Percentiles rank a stretch among this genome's conserved stretches.
phyloP scores from a whole-genome alignment of 139 green algal genomes.

The Gonium pectorale region DNA sequence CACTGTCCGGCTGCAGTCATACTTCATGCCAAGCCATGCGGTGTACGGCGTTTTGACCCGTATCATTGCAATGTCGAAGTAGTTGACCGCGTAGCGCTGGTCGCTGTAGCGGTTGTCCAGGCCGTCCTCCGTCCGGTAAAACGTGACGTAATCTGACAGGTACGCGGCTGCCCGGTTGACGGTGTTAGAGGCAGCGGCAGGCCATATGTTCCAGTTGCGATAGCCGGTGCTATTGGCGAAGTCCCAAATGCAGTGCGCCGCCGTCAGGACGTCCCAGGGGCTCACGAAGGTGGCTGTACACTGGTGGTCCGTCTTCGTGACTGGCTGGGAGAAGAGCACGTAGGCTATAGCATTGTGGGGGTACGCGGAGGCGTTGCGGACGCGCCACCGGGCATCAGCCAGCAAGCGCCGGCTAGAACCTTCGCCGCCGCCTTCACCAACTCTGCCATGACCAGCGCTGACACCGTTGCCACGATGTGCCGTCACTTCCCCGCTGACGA shows the following conservation, averaged over 20 bases:
- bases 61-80: slow-evolving; percentile 55
- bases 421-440: neutral
- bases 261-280: slow-evolving; percentile 49
- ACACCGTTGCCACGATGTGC: neutral
- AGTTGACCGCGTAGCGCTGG: slow-evolving; percentile 45
- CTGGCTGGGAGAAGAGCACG: neutral
- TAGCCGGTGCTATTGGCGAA: slow-evolving; percentile 40
- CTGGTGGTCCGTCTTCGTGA: neutral
- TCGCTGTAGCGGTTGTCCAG: slow-evolving; percentile 13
- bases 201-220: slow-evolving; percentile 12
- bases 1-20: slow-evolving; percentile 39
- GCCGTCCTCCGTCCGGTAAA: slow-evolving; percentile 31
- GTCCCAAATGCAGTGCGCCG: slow-evolving; percentile 60
- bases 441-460: neutral
- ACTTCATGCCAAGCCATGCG: slow-evolving; percentile 39
- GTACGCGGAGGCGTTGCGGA: neutral
- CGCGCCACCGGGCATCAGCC: slow-evolving; percentile 13
- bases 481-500: too few species aligned
- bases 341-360: slow-evolving; percentile 1
- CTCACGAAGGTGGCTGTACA: slow-evolving; percentile 52
- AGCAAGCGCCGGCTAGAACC: neutral
- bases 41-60: slow-evolving; percentile 27
- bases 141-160: neutral
- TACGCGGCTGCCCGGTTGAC: neutral
- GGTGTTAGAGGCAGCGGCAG: neutral